Evolutionary conservation across 202 grass and related monocot species (phyloP).

Genomic region (Zizania palustris): DNA sequence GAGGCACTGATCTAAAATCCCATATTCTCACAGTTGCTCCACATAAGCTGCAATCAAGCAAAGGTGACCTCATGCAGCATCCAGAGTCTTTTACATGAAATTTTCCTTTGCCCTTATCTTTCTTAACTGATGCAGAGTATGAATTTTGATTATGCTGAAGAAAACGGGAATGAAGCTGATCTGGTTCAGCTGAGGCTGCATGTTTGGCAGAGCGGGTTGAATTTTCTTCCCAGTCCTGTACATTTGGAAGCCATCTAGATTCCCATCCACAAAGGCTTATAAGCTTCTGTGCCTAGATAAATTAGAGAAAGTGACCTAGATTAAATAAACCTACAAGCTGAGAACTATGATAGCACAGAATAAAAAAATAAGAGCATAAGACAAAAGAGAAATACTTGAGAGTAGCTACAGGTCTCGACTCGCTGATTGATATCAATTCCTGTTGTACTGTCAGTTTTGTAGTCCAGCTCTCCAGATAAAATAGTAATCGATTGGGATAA

Average conservation of each 20-base stretch:
- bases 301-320: constrained; percentile 44
- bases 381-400: constrained; percentile 66
- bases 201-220: constrained; percentile 80
- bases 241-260: constrained; percentile 95
- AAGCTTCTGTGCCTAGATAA: constrained; percentile 87
- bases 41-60: constrained; percentile 98
- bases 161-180: constrained; percentile 43
- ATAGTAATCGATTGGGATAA: constrained; percentile 67
- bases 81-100: constrained; percentile 64
- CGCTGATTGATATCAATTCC: constrained; percentile 63
- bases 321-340: constrained; percentile 47
- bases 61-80: constrained; percentile 81
- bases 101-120: constrained; percentile 83
- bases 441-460: constrained; percentile 63
- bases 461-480: constrained; percentile 74
- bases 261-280: constrained; percentile 99
- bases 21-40: constrained; percentile 89
- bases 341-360: constrained; percentile 29
- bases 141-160: constrained; percentile 55
- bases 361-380: constrained; percentile 34
- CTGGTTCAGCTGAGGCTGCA: constrained; percentile 56
- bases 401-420: constrained; percentile 65
- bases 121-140: constrained; percentile 65
- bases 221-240: constrained; percentile 99
- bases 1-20: constrained; percentile 72